Base-by-base conservation (phyloP, 2,329 filamentous ascomycete genomes). In the Byssochlamys sp. region DNA sequence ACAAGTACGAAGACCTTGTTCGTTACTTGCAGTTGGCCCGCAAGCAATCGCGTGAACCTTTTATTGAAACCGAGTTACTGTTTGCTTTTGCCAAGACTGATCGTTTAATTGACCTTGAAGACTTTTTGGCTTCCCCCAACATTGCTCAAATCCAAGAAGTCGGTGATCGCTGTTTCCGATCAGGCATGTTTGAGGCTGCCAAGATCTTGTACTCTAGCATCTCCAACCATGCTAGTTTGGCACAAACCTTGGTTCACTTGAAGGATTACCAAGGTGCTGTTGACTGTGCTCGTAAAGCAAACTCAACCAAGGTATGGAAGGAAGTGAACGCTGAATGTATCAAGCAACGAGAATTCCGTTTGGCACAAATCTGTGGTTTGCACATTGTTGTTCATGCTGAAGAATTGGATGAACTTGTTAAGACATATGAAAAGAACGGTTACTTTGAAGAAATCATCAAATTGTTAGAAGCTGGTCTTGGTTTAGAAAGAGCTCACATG, bases 201-300 rank as follows among this genome's bases (percentile, higher is more conserved):
- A 99, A 99, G 84, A 97, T 99, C 70, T 99, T 97, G 82, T 99
- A 86, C 79, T 90, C 85, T 57, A 97, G 90, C 78, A 95, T 99
- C 72, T 99, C 94, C 56, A 99, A 99, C 83, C 99, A 95, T 95
- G 92, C 92, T 57, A 99, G 99, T 81, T 85, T 99, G 67, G 91
- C 94, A 11, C 97, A 94, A 10, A 99, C 94, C 10, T 84, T 97
- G 60, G 94, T 99, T 19, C 91, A 97, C 73, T 85, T 99, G 5
- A 88, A 87, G 63, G 94, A 99, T 66, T 97, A 99, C 79, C 95
- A 99, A 76, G 90, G 90, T 66, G 94, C 94, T 52, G 94, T 99
- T 49, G 94, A 99, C 73, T 96, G 91, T 69, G 94, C 95, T 28
- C 89, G 94, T 73, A 97, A 99, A 79, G 94, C 94, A 67, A 99